These are phyloP conservation scores for Penicillium sp. DNA, from an alignment of 2,329 filamentous ascomycete species.

Conservation along the genomic window DNA sequence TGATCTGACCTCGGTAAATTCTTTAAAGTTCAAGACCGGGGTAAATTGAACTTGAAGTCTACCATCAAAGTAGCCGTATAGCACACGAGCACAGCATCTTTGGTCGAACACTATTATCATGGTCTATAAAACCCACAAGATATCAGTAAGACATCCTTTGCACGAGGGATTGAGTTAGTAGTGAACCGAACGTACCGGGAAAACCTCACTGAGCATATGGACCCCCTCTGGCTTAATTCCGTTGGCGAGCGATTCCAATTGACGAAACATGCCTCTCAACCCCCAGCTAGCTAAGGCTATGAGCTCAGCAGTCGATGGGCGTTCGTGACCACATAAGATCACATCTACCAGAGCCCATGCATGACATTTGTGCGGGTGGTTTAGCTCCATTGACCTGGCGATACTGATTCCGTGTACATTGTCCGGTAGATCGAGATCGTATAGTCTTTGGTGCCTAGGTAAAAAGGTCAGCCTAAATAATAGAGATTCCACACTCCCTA, in stretches of 20 bases:
- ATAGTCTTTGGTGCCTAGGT: neutral
- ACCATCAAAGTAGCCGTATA: neutral
- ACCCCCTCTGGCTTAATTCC: neutral
- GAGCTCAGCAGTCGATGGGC: neutral
- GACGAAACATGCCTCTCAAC: neutral
- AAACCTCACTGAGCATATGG: neutral
- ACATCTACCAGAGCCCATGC: neutral
- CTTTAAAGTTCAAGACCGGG: neutral
- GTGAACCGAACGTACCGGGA: neutral
- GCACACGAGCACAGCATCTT: neutral
- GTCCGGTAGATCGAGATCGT: neutral
- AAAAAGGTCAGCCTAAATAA: neutral
- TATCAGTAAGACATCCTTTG: neutral
- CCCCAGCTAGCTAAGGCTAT: neutral
- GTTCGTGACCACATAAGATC: neutral
- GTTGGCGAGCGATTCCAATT: neutral
- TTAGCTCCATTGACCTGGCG: neutral
- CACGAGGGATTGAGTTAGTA: too few relatives aligned
- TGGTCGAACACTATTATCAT: neutral
- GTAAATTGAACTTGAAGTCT: neutral
- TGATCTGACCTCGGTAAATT: neutral
- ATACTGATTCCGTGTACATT: neutral
- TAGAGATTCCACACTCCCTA: too few relatives aligned
- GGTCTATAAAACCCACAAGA: neutral
- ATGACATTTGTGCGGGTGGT: neutral